Percentiles rank a stretch among this genome's conserved stretches.
Evolutionary conservation across 179 eudicot genomes (phyloP).

Genomic region (Nepenthes alata): DNA sequence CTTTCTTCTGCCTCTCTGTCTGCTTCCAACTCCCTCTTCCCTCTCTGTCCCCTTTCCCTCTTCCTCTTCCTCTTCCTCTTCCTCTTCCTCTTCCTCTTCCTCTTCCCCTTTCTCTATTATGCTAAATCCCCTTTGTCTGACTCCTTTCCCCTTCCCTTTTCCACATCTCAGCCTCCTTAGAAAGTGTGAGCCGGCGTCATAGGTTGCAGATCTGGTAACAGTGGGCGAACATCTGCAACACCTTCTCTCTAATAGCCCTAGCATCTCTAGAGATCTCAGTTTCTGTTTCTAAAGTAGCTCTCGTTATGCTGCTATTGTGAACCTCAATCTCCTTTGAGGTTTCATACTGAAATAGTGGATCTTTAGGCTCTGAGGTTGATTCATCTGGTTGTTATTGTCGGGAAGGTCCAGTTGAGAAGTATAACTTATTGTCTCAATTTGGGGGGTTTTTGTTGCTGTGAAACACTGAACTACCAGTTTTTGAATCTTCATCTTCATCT

Average conservation of each 20-base stretch:
- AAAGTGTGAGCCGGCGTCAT: too few relatives aligned
- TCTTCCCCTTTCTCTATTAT: slow-evolving; percentile 27
- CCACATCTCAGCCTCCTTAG: too few relatives aligned
- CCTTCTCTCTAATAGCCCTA: too few relatives aligned
- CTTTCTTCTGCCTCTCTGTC: too few relatives aligned
- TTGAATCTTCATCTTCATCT: slow-evolving; percentile 33
- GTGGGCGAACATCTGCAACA: too few relatives aligned
- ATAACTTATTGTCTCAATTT: slow-evolving; percentile 41
- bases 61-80: slow-evolving; percentile 24
- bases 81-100: slow-evolving; percentile 28
- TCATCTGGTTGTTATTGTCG: slow-evolving; percentile 21
- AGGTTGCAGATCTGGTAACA: too few relatives aligned
- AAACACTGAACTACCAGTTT: slow-evolving; percentile 22
- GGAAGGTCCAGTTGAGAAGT: slow-evolving; percentile 51
- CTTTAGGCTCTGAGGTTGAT: slow-evolving; percentile 23
- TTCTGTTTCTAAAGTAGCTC: slow-evolving; percentile 86
- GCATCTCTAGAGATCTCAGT: slow-evolving; percentile 70
- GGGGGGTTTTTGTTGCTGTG: slow-evolving; percentile 29
- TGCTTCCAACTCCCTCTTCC: too few relatives aligned
- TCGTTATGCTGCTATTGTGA: slow-evolving; percentile 67
- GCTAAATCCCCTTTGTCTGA: too few relatives aligned
- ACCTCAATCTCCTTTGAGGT: slow-evolving; percentile 72
- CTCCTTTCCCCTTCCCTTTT: too few relatives aligned
- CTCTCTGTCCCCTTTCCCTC: slow-evolving; percentile 30
- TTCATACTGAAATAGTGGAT: slow-evolving; percentile 53